Base-by-base conservation (phyloP, 495 filamentous ascomycete genomes). In the Penicillium antarcticum region DNA sequence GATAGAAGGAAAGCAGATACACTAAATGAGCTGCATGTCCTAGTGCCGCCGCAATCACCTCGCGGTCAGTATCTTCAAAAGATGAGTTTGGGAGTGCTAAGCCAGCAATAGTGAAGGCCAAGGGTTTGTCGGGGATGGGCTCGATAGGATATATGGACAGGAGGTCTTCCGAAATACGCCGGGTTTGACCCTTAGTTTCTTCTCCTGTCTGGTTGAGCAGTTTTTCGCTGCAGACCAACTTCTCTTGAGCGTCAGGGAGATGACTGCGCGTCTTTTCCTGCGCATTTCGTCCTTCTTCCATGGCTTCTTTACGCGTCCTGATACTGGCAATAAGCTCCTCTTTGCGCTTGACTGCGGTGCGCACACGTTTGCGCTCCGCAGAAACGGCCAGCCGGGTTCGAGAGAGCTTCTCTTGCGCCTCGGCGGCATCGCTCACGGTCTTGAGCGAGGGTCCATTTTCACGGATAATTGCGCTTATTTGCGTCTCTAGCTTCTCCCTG, bases 91-190 rank as follows among this genome's bases (percentile, higher is more conserved):
- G 91, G 0, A 97, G 80, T 2, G 80, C 73, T 0, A 92, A 67
- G 16, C 79, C 80, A 56, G 86, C 86, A 49, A 96, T 90, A 26
- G 80, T 86, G 67, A 96, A 96, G 8, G 80, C 75, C 4, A 96
- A 79, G 7, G 88, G 74, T 33, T 80, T 75, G 37, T 75, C 70
- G 6, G 77, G 63, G 21, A 83, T 66, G 0, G 91, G 85, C 11
- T 83, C 80, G 49, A 97, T 95, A 13, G 87, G 86, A 64, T 89
- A 97, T 51, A 95, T 86, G 11, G 69, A 66, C 17, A 84, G 68
- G 0, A 97, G 75, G 56, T 95, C 91, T 61, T 91, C 87, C 58
- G 88, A 88, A 45, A 97, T 87, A 16, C 94, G 84, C 6, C 92
- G 81, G 24, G 89, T 83, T 68, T 98, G 94, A 19, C 86, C 88